Conservation (phyloP, 208 protist species). For the Borovskyia barvae region DNA sequence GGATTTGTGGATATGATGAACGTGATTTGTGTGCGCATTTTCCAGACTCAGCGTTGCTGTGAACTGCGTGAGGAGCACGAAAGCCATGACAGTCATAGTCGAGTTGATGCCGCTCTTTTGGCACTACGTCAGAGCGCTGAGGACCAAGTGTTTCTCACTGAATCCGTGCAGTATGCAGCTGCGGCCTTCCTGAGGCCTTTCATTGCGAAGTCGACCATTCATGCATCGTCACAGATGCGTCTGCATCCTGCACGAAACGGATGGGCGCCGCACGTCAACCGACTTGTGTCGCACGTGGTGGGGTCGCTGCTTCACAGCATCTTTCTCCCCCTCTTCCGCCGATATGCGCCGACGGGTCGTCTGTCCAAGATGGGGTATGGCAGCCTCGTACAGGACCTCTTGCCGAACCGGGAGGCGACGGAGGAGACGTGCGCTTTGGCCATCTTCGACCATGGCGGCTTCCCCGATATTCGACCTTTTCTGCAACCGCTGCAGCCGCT, state of each 20-base stretch:
- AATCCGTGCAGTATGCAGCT: slow-evolving; percentile 69
- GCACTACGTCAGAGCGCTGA: slow-evolving; percentile 73
- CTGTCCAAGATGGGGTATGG: slow-evolving; percentile 53
- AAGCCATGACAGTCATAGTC: slow-evolving; percentile 13
- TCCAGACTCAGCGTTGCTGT: slow-evolving; percentile 47
- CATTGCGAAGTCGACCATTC: slow-evolving; percentile 50
- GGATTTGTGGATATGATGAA: slow-evolving; percentile 88
- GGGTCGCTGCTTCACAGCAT: slow-evolving; percentile 34
- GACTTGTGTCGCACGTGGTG: slow-evolving; percentile 66
- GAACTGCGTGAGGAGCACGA: slow-evolving; percentile 24
- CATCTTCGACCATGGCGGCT: slow-evolving; percentile 66
- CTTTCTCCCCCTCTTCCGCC: slow-evolving; percentile 66
- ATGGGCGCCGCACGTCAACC: slow-evolving; percentile 66
- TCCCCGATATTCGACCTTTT: slow-evolving; percentile 44
- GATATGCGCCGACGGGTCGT: slow-evolving; percentile 41
- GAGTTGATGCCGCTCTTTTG: slow-evolving; percentile 2
- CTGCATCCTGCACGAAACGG: slow-evolving; percentile 51
- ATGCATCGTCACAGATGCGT: slow-evolving; percentile 42
- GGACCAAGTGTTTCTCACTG: slow-evolving; percentile 50
- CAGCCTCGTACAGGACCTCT: slow-evolving; percentile 50
- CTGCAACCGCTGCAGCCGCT: slow-evolving; percentile 11
- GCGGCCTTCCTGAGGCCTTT: slow-evolving; percentile 57
- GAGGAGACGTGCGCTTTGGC: slow-evolving; percentile 50
- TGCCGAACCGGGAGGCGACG: slow-evolving; percentile 42
- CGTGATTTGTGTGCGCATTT: slow-evolving; percentile 79